Evolutionary conservation across 2,329 filamentous ascomycete species (phyloP), one percentile per base, ranked within the genome.

Genomic region (Mycosphaerella sp.): DNA sequence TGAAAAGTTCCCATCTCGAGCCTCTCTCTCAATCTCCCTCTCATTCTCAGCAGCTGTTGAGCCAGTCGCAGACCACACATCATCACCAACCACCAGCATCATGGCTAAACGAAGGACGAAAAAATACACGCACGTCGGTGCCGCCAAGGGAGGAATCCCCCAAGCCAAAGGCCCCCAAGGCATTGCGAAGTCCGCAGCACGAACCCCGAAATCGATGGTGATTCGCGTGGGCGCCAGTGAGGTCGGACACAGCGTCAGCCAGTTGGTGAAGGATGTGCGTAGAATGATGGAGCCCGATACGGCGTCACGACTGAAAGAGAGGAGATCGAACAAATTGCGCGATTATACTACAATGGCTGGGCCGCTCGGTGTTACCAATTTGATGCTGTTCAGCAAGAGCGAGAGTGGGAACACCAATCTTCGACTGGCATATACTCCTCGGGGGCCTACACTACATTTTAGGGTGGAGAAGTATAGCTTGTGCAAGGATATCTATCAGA

Each of bases 271-370:
- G 64, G 93, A 98, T 74, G 87, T 97, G 55, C 84, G 93, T 64
- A 80, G 80, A 52, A 92, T 97, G 75, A 95, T 98, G 90, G 90
- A 97, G 73, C 93, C 93, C 1, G 88, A 90, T 51, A 98, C 93
- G 3, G 93, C 93, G 3, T 86, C 85, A 58, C 82, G 92, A 55
- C 72, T 98, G 62, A 95, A 90, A 76, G 92, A 97, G 76, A 81
- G 93, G 61, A 84, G 87, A 73, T 86, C 84, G 39, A 97, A 98
- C 75, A 85, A 85, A 67, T 74, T 97, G 62, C 84, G 87, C 67
- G 93, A 98, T 74, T 98, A 95, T 72, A 85, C 90, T 34, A 87
- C 89, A 59, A 98, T 98, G 93, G 87, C 89, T 55, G 93, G 93
- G 2, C 91, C 93, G 5, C 78, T 98, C 40, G 92, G 93, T 42